These are phyloP conservation scores for Amanita thiersii DNA, from an alignment of 768 basidiomycete species.

Conservation along the genomic window DNA sequence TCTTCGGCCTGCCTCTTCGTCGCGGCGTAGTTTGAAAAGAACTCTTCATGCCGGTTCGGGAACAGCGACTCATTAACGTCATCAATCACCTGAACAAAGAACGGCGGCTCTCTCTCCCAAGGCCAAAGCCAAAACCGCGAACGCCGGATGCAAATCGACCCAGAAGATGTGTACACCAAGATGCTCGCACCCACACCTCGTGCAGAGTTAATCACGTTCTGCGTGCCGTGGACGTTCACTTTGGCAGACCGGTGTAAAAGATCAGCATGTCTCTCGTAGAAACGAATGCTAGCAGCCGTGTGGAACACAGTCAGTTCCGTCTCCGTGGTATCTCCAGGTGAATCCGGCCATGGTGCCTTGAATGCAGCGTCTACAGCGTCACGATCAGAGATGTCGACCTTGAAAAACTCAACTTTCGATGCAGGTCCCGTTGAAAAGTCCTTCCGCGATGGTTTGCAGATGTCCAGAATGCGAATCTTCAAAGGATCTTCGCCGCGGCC, in stretches of 20 bases:
- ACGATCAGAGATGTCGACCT: slow-evolving; percentile 50
- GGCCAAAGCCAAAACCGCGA: slow-evolving; percentile 66
- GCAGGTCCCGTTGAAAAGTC: slow-evolving; percentile 49
- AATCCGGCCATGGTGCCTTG: slow-evolving; percentile 51
- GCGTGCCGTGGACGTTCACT: slow-evolving; percentile 62
- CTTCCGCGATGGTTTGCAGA: slow-evolving; percentile 48
- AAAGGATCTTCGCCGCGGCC: slow-evolving; percentile 64
- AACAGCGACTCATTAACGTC: slow-evolving; percentile 44
- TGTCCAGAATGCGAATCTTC: slow-evolving; percentile 59
- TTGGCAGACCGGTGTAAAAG: slow-evolving; percentile 46
- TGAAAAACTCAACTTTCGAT: slow-evolving; percentile 45
- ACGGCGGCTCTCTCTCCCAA: slow-evolving; percentile 54
- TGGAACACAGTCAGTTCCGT: slow-evolving; percentile 61
- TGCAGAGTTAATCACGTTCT: slow-evolving; percentile 57
- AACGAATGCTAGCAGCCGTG: slow-evolving; percentile 71
- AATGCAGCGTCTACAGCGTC: slow-evolving; percentile 53
- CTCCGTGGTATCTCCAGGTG: slow-evolving; percentile 14
- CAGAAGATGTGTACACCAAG: slow-evolving; percentile 70
- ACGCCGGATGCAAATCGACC: slow-evolving; percentile 49
- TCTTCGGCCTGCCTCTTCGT: slow-evolving; percentile 55
- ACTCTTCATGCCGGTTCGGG: slow-evolving; percentile 49
- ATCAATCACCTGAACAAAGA: slow-evolving; percentile 54
- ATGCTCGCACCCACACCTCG: slow-evolving; percentile 44
- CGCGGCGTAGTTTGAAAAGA: slow-evolving; percentile 74
- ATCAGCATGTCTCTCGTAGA: slow-evolving; percentile 52